Percentiles rank a stretch among this genome's conserved stretches.
Evolutionary conservation across 2,329 filamentous ascomycete species (phyloP).

Genomic region (Talaromyces sp.): DNA sequence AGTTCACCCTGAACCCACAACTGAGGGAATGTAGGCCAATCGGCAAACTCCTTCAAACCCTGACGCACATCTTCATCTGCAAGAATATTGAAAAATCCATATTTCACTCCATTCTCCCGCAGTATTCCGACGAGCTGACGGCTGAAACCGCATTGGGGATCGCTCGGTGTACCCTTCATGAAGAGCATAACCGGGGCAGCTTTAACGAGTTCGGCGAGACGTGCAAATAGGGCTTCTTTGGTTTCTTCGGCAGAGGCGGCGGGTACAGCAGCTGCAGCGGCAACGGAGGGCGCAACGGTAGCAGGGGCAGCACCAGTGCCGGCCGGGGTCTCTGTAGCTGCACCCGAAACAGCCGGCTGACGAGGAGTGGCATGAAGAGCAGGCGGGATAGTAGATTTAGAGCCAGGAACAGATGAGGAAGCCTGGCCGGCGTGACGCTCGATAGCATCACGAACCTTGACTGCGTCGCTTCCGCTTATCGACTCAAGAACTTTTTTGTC

Average conservation of each 20-base stretch:
- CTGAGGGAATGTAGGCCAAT: slow-evolving; percentile 97
- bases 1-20: slow-evolving; percentile 87
- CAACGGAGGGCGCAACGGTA: slow-evolving; percentile 20
- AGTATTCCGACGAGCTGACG: slow-evolving; percentile 81
- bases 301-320: slow-evolving; percentile 24
- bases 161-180: slow-evolving; percentile 91
- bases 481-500: slow-evolving; percentile 72
- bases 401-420: slow-evolving; percentile 23
- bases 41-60: slow-evolving; percentile 93
- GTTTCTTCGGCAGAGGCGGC: slow-evolving; percentile 46
- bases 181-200: slow-evolving; percentile 97
- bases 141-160: slow-evolving; percentile 88
- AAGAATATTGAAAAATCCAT: slow-evolving; percentile 98
- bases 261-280: slow-evolving; percentile 22
- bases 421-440: slow-evolving; percentile 65
- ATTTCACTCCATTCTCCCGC: slow-evolving; percentile 85
- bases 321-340: slow-evolving; percentile 24
- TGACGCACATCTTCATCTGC: slow-evolving; percentile 96
- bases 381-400: slow-evolving; percentile 32
- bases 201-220: slow-evolving; percentile 80
- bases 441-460: slow-evolving; percentile 77
- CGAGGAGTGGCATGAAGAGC: slow-evolving; percentile 38
- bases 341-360: slow-evolving; percentile 14
- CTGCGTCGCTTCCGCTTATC: slow-evolving; percentile 82
- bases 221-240: slow-evolving; percentile 79